Base-by-base conservation (phyloP, 192 early-diverging fungal species). In the Cetraspora pellucida region DNA sequence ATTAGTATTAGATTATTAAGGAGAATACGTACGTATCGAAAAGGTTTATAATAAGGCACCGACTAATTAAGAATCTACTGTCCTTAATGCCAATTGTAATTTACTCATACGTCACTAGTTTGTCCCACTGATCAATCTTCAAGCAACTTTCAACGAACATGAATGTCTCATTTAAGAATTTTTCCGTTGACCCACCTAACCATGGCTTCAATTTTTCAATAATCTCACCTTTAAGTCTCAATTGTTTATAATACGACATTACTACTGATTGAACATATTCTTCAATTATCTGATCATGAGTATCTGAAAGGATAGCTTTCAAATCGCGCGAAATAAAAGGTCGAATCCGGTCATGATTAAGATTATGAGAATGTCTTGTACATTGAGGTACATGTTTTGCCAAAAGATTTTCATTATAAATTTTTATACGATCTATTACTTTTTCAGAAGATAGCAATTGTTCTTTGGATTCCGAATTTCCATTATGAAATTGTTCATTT, bases 251-350 rank as follows among this genome's bases (percentile, higher is more conserved):
- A 61, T 16, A 61, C 7, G 59, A 25, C 17, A 7, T 28, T 28
- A 61, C 28, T 14, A 61, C 23, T 11, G 59, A 61, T 21, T 28
- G 28, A 10, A 61, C 23, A 30, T 28, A 25, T 61, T 61, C 59
- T 16, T 61, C 59, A 9, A 61, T 28, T 7, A 61, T 17, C 13
- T 28, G 13, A 16, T 61, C 59, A 61, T 30, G 28, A 61, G 59
- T 10, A 28, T 16, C 59, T 16, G 59, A 61, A 28, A 61, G 59
- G 16, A 61, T 16, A 61, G 17, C 13, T 61, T 30, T 61, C 10
- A 61, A 61, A 61, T 61, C 59, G n/a, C 59, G 59, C 14, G 59
- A 28, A 13, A 61, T 61, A 61, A 61, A 61, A 61, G 27, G 59
- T 30, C 59, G 25, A 5, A 61, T 16, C 0, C 59, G 59, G 16